Evolutionary conservation across 768 basidiomycete species (phyloP).

Genomic region (Collybia sordida): DNA sequence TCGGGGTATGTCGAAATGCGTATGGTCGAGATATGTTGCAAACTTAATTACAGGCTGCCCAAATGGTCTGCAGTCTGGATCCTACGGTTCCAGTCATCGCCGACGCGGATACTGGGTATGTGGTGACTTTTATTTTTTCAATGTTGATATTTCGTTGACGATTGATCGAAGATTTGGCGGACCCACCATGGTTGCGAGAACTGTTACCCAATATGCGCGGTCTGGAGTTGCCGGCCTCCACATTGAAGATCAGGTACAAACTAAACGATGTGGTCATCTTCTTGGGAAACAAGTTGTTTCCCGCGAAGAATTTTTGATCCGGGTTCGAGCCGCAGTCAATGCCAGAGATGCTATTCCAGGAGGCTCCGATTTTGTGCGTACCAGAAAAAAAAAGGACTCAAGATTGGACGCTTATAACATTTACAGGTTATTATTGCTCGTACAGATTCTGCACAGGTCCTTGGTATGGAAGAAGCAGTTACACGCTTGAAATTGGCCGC

Average conservation of each 20-base stretch:
- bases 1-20: constrained; percentile 38
- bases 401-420: background rate
- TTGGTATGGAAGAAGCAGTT: constrained; percentile 78
- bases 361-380: constrained; percentile 64
- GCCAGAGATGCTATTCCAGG: constrained; percentile 77
- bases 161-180: constrained; percentile 54
- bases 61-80: constrained; percentile 67
- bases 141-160: background rate
- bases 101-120: constrained; percentile 77
- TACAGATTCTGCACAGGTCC: constrained; percentile 76
- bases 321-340: constrained; percentile 75
- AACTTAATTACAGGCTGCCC: constrained; percentile 44
- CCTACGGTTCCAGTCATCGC: constrained; percentile 73
- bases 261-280: constrained; percentile 78
- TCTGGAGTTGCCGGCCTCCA: constrained; percentile 75
- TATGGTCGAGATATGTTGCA: background rate
- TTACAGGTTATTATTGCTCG: constrained; percentile 67
- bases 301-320: constrained; percentile 70
- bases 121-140: background rate
- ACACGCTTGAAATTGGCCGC: constrained; percentile 66
- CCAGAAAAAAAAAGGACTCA: background rate
- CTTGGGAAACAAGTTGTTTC: constrained; percentile 83
- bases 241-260: constrained; percentile 83
- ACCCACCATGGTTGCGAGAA: constrained; percentile 72
- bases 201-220: constrained; percentile 66